These are phyloP conservation scores for Trichoderma afroharzianum DNA, from an alignment of 2,329 filamentous ascomycete genomes.

Conservation along the genomic window DNA sequence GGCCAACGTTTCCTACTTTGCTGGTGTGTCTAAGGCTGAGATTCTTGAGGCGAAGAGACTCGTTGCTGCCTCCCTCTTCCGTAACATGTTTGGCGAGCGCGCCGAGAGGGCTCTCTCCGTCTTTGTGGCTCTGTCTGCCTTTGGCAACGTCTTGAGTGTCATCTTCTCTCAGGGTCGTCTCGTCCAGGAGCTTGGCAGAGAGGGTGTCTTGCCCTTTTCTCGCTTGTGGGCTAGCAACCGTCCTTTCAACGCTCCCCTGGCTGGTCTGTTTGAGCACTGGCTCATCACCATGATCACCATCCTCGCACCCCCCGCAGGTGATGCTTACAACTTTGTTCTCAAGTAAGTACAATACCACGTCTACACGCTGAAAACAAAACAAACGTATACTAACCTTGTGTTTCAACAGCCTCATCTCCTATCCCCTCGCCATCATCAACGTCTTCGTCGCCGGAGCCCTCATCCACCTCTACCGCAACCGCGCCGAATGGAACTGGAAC, in stretches of 20 bases:
- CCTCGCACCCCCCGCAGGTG: conserved; percentile 62
- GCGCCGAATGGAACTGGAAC: conserved; percentile 46
- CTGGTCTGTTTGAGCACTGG: conserved; percentile 62
- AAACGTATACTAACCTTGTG: conserved; percentile 8
- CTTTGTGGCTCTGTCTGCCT: conserved; percentile 64
- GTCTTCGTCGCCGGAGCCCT: conserved; percentile 51
- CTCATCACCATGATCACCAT: conserved; percentile 62
- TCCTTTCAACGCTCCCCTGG: conserved; percentile 60
- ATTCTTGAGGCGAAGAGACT: conserved; percentile 50
- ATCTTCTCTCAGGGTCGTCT: conserved; percentile 66
- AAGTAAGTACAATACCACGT: conserved; percentile 40
- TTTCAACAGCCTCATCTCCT: conserved; percentile 53
- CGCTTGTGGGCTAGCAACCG: conserved; percentile 60
- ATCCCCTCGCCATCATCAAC: conserved; percentile 59
- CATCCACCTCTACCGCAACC: conserved; percentile 51
- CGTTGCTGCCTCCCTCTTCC: conserved; percentile 53
- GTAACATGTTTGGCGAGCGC: conserved; percentile 50
- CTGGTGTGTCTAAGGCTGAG: conserved; percentile 51
- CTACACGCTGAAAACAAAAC: neutral
- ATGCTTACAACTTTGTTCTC: conserved; percentile 62
- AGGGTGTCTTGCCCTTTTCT: conserved; percentile 63
- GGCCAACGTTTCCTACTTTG: conserved; percentile 65
- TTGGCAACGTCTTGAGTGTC: conserved; percentile 64
- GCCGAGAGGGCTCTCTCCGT: conserved; percentile 60
- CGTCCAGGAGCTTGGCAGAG: conserved; percentile 62